Base-by-base conservation (phyloP, 169 alveolate genomes). In the Neospora caninum region DNA sequence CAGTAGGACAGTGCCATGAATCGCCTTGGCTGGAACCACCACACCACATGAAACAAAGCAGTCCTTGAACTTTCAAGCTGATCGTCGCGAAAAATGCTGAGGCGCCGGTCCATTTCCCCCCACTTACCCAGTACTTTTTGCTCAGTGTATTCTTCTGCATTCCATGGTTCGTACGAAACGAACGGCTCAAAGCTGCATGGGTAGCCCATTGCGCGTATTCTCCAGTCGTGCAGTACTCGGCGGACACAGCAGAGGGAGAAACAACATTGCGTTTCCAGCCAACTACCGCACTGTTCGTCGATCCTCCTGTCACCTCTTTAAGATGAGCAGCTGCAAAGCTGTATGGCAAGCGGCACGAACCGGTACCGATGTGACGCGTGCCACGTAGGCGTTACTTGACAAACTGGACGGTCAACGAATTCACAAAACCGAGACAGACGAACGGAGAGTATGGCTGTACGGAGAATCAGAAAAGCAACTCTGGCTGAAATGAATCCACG, bases 1-100 rank as follows among this genome's bases (percentile, higher is more conserved):
- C 54, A 92, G 38, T 70, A 43, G 69, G 49, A 92, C 95, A 16
- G 70, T 49, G 58, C 95, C 95, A 29, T 92, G 95, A 41, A 92
- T 92, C 34, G 95, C 95, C 39, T 78, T 70, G 6, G 94, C 88
- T 69, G 93, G 1, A 49, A 22, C 25, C 36, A 45, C 58, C 43
- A 49, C 38, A 69, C 27, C 45, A 53, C 86, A 36, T 87, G 86
- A 31, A 88, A 38, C 36, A 16, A 45, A n/a, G 43, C 39, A 0
- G 86, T 34, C 20, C 53, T 16, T 54, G 64, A 88, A 34, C 87
- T 88, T 64, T 67, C 22, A 67, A 22, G 58, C 45, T 38, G 53
- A 31, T n/a, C 34, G 34, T 0, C 83, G 34, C 83, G 83, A 18
- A 31, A 36, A 0, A 22, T 49, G 58, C 0, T 49, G 58, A 49